A percentile compares a stretch with the other conserved stretches of the same genome.
Evolutionary conservation across 2,329 filamentous ascomycete genomes (phyloP).

Genomic region (Exophiala viscosa): DNA sequence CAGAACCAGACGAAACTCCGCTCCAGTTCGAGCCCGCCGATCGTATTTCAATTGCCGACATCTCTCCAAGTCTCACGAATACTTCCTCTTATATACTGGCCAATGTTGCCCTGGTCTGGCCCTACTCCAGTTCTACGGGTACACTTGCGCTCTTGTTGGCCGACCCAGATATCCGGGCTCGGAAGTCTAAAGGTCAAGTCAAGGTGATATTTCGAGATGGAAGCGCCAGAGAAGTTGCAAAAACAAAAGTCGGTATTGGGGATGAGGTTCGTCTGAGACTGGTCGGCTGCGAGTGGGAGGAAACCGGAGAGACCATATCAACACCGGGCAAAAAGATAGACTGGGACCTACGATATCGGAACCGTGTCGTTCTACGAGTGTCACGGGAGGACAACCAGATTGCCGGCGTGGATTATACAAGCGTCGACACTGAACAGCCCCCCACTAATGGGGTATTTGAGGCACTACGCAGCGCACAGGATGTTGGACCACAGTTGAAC

Average conservation of each 20-base stretch:
- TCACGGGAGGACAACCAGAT: conserved; percentile 1
- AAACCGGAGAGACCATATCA: conserved; percentile 48
- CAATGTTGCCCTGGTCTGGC: conserved; percentile 82
- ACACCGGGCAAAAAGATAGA: conserved; percentile 56
- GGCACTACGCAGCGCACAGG: not conserved
- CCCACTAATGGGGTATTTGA: not conserved
- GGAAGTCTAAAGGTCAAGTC: conserved; percentile 73
- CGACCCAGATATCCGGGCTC: conserved; percentile 77
- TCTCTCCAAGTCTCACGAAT: conserved; percentile 36
- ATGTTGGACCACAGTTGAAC: not conserved
- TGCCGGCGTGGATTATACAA: conserved; percentile 11
- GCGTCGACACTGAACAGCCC: conserved; percentile 1
- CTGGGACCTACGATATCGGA: conserved; percentile 53
- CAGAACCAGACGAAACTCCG: conserved; percentile 1
- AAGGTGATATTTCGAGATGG: conserved; percentile 70
- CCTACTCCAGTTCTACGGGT: conserved; percentile 73
- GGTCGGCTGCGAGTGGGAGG: conserved; percentile 63
- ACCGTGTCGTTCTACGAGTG: conserved; percentile 9
- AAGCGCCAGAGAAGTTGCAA: conserved; percentile 66
- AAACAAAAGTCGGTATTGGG: conserved; percentile 68
- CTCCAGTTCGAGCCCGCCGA: conserved; percentile 9
- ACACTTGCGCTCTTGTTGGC: conserved; percentile 76
- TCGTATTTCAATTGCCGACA: conserved; percentile 35
- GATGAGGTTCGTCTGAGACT: conserved; percentile 70
- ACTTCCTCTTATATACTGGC: conserved; percentile 55